phyloP scores from a whole-genome alignment of 2,329 filamentous ascomycete species.

The Alternaria atra region DNA sequence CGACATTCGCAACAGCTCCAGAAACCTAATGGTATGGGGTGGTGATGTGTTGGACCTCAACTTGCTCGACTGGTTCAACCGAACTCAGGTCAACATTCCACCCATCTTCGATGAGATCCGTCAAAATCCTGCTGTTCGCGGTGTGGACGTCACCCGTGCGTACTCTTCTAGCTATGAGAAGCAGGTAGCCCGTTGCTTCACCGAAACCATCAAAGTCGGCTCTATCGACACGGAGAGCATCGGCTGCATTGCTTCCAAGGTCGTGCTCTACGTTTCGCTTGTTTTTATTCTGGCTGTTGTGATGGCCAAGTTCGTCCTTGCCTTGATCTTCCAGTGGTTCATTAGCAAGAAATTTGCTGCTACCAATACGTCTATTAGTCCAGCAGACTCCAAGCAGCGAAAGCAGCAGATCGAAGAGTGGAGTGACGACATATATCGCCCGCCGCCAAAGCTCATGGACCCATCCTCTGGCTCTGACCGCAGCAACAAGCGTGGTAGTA shows the following conservation, averaged over 20 bases:
- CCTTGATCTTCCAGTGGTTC: constrained; percentile 96
- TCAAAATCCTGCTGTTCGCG: constrained; percentile 74
- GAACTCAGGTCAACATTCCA: constrained; percentile 78
- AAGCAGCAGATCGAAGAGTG: constrained; percentile 97
- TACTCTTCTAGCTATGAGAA: constrained; percentile 84
- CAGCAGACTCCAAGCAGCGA: constrained; percentile 80
- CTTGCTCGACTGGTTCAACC: constrained; percentile 90
- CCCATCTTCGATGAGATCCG: constrained; percentile 81
- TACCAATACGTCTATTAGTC: constrained; percentile 79
- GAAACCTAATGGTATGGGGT: constrained; percentile 93
- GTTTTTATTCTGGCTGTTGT: constrained; percentile 93
- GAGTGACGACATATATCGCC: constrained; percentile 96
- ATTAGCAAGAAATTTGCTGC: constrained; percentile 86
- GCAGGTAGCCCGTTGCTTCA: constrained; percentile 82
- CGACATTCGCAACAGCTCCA: constrained; percentile 85
- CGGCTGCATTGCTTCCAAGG: constrained; percentile 95
- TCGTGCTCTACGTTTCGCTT: constrained; percentile 93
- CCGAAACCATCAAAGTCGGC: constrained; percentile 94
- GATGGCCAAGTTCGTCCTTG: constrained; percentile 83
- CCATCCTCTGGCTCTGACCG: constrained; percentile 72
- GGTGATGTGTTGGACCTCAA: constrained; percentile 91
- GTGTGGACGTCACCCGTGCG: constrained; percentile 87
- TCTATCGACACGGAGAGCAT: constrained; percentile 95
- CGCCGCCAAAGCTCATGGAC: constrained; percentile 83
- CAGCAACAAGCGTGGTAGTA: constrained; percentile 79